Evolutionary conservation across 2,329 filamentous ascomycete species (phyloP).

Genomic region (Cryphonectria parasitica): DNA sequence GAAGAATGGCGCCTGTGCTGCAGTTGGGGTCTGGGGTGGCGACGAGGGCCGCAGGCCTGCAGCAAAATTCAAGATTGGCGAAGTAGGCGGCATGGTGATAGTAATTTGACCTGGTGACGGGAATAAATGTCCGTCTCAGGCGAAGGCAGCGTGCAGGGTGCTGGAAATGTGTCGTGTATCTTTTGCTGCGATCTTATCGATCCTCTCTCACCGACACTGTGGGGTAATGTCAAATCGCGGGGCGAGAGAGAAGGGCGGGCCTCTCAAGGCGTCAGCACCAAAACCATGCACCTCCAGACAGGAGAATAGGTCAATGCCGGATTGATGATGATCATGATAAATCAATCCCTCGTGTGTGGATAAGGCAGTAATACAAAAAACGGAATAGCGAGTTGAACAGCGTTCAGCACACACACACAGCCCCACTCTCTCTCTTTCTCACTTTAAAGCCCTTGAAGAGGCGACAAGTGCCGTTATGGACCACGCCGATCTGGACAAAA

Average conservation of each 20-base stretch:
- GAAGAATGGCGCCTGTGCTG: conserved; percentile 36
- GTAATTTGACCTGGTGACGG: conserved; percentile 1
- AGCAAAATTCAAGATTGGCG: conserved; percentile 41
- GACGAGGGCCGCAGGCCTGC: conserved; percentile 45
- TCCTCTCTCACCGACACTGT: conserved; percentile 34
- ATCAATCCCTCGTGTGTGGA: conserved; percentile 35
- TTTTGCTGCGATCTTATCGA: conserved; percentile 32
- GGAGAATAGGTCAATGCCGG: conserved; percentile 46
- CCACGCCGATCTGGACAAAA: conserved; percentile 14
- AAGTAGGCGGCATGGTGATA: conserved; percentile 42
- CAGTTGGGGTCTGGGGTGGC: conserved; percentile 48
- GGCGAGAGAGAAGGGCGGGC: conserved; percentile 31
- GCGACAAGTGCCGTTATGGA: conserved; percentile 7
- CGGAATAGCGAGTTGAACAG: not conserved
- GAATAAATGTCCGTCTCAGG: conserved; percentile 3
- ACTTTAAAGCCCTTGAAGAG: conserved; percentile 5
- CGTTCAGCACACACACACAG: conserved; percentile 21
- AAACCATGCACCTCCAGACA: conserved; percentile 50
- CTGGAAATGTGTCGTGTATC: conserved; percentile 20
- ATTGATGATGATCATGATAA: conserved; percentile 53
- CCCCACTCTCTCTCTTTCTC: not conserved
- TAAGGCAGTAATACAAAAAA: conserved; percentile 21
- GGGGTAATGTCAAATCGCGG: conserved; percentile 38
- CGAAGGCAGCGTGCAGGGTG: not conserved
- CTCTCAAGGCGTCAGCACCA: conserved; percentile 49